Conservation (phyloP, 176 grass and related monocot genomes). For the Oryza punctata region DNA sequence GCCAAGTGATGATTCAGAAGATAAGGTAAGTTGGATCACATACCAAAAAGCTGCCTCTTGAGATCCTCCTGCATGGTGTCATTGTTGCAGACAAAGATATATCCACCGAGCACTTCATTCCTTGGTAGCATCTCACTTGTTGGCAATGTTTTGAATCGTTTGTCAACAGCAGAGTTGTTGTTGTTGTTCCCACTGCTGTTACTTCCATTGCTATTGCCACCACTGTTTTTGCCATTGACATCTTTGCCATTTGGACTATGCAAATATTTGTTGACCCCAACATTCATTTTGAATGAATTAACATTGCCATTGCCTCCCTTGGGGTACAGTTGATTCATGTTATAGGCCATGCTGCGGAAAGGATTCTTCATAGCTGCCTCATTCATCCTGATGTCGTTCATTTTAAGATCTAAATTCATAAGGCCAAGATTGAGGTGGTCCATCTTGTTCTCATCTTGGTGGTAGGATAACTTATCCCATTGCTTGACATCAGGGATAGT, state of each 20-base stretch:
- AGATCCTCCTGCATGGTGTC: constrained; percentile 99
- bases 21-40: constrained; percentile 14
- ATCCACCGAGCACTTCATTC: constrained; percentile 97
- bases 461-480: constrained; percentile 72
- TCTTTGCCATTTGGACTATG: constrained; percentile 67
- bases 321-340: constrained; percentile 67
- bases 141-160: constrained; percentile 95
- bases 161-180: constrained; percentile 64
- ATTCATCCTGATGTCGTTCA: constrained; percentile 91
- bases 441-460: constrained; percentile 72
- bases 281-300: constrained; percentile 83
- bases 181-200: constrained; percentile 60
- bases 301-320: constrained; percentile 59
- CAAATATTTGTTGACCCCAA: constrained; percentile 62
- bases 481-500: constrained; percentile 56
- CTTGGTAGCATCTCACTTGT: constrained; percentile 94
- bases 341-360: constrained; percentile 56
- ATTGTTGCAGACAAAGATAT: constrained; percentile 99
- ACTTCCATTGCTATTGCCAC: constrained; percentile 44
- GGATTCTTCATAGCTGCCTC: constrained; percentile 59
- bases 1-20: neutral
- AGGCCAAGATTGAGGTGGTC: constrained; percentile 76
- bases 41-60: constrained; percentile 97
- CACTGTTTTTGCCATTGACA: constrained; percentile 49
- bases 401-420: constrained; percentile 86